Conservation (phyloP, 2,329 filamentous ascomycete species). For the Penicillium sp. region DNA sequence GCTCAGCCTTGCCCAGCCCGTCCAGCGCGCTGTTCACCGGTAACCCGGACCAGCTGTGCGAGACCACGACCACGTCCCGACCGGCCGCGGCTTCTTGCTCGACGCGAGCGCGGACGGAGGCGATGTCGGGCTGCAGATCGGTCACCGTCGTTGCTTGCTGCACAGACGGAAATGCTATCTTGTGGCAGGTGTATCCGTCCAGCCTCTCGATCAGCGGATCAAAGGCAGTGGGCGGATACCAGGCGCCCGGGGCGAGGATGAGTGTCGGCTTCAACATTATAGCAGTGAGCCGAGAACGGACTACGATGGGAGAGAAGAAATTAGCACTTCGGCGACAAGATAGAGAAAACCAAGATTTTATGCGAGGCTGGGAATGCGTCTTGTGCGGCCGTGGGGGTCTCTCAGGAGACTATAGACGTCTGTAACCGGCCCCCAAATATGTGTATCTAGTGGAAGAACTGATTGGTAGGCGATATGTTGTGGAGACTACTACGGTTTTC, state of each 20-base stretch:
- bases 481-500: too few relatives aligned
- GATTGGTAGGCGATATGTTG: too few relatives aligned
- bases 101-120: slow-evolving; percentile 32
- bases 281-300: too few relatives aligned
- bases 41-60: slow-evolving; percentile 39
- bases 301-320: too few relatives aligned
- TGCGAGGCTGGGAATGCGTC: too few relatives aligned
- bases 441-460: too few relatives aligned
- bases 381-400: too few relatives aligned
- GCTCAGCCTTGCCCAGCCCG: slow-evolving; percentile 31
- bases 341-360: too few relatives aligned
- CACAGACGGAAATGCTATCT: slow-evolving; percentile 30
- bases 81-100: slow-evolving; percentile 31
- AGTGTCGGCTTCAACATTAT: slow-evolving; percentile 28
- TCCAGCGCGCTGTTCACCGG: slow-evolving; percentile 37
- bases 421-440: too few relatives aligned
- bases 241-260: slow-evolving; percentile 33
- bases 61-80: slow-evolving; percentile 30
- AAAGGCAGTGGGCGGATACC: slow-evolving; percentile 33
- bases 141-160: slow-evolving; percentile 23
- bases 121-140: slow-evolving; percentile 31
- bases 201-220: slow-evolving; percentile 25
- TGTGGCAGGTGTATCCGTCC: slow-evolving; percentile 22
- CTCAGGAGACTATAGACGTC: too few relatives aligned
- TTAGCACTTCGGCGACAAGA: too few relatives aligned